A percentile compares a stretch with the other conserved stretches of the same genome.
Evolutionary conservation across 2,329 filamentous ascomycete genomes (phyloP).

Genomic region (Cladobotryum mycophilum): DNA sequence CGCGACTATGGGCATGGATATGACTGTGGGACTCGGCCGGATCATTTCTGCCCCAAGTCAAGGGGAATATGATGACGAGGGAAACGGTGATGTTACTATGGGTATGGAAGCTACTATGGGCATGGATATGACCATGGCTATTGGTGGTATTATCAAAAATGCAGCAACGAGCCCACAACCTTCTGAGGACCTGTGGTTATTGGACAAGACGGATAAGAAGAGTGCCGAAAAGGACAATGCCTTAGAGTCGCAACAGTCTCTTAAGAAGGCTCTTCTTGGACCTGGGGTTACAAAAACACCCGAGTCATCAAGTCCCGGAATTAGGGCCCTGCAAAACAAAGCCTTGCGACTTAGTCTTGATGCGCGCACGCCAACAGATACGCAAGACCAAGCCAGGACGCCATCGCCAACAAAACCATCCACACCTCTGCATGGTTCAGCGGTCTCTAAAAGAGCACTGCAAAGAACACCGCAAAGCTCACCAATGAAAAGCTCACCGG

Average conservation of each 20-base stretch:
- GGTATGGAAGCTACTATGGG: conserved; percentile 36
- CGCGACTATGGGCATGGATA: conserved; percentile 55
- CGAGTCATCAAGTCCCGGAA: conserved; percentile 46
- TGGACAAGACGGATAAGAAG: conserved; percentile 52
- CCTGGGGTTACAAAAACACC: conserved; percentile 25
- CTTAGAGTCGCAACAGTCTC: conserved; percentile 18
- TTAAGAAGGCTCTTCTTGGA: conserved; percentile 13
- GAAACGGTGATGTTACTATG: conserved; percentile 11
- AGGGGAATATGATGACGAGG: conserved; percentile 30
- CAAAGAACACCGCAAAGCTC: not conserved
- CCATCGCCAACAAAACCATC: conserved; percentile 18
- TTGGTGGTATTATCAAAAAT: conserved; percentile 53
- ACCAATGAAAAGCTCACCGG: conserved; percentile 3
- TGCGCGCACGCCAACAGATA: conserved; percentile 25
- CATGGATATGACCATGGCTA: conserved; percentile 62
- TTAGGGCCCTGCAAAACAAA: conserved; percentile 47
- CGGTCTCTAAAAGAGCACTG: conserved; percentile 1
- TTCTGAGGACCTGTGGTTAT: conserved; percentile 44
- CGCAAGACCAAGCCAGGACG: conserved; percentile 14
- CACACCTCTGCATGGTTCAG: conserved; percentile 4
- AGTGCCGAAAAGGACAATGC: conserved; percentile 33
- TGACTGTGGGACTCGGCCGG: conserved; percentile 57
- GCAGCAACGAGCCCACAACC: conserved; percentile 25
- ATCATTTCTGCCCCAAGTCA: conserved; percentile 42
- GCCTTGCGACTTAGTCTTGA: conserved; percentile 42